Percentiles rank a stretch among this genome's conserved stretches.
phyloP scores from a whole-genome alignment of 2,329 filamentous ascomycete species.

The Cladosporium colombiae region DNA sequence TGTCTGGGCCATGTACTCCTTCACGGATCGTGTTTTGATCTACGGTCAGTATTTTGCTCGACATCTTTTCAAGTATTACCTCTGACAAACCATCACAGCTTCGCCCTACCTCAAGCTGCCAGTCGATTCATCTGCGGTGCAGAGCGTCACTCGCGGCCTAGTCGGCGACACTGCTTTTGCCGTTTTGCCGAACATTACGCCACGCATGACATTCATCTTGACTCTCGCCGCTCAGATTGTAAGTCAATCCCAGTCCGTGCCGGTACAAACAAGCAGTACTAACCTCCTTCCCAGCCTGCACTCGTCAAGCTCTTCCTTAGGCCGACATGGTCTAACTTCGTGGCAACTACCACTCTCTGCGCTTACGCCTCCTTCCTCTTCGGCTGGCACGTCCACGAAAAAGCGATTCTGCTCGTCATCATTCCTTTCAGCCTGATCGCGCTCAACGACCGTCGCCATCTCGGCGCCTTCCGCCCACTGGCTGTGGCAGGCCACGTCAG shows the following conservation, averaged over 20 bases:
- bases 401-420: slow-evolving; percentile 90
- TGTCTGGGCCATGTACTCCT: slow-evolving; percentile 95
- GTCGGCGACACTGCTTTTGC: slow-evolving; percentile 95
- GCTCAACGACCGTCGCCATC: slow-evolving; percentile 82
- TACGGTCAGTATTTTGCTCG: slow-evolving; percentile 58
- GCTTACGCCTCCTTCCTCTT: slow-evolving; percentile 97
- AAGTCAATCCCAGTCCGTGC: slow-evolving; percentile 28
- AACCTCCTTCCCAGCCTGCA: slow-evolving; percentile 54
- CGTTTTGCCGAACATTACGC: slow-evolving; percentile 82
- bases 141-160: slow-evolving; percentile 87
- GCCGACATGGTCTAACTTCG: slow-evolving; percentile 85
- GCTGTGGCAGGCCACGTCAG: slow-evolving; percentile 94
- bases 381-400: slow-evolving; percentile 98
- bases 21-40: slow-evolving; percentile 80
- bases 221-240: slow-evolving; percentile 80
- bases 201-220: slow-evolving; percentile 75
- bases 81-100: slow-evolving; percentile 51
- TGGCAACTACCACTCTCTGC: slow-evolving; percentile 86
- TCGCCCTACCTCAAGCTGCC: slow-evolving; percentile 77
- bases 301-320: slow-evolving; percentile 78
- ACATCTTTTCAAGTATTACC: background rate
- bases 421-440: slow-evolving; percentile 94
- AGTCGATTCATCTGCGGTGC: slow-evolving; percentile 72
- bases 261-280: background rate
- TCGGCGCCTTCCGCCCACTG: slow-evolving; percentile 87